Base-by-base conservation (phyloP, 805 yeast genomes). In the Pachysolen tannophilus region DNA sequence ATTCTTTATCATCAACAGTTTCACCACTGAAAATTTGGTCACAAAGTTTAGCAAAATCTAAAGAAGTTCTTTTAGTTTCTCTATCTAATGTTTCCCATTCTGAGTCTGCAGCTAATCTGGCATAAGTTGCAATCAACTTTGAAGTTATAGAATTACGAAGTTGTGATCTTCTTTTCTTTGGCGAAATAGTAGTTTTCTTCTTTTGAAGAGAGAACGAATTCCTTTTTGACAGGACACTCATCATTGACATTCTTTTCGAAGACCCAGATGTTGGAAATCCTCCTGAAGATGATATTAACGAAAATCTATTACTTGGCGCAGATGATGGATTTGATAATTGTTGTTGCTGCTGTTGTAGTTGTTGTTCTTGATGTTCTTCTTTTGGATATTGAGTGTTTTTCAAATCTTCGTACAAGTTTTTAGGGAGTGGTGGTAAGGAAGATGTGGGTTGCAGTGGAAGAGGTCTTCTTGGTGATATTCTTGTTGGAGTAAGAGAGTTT, bases 21-120 rank as follows among this genome's bases (percentile, higher is more conserved):
- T 79, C 87, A 53, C 79, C 82, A 47, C 74, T 81, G 63, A 82
- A 82, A 39, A 82, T 74, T 55, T 74, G 77, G 58, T 82, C 90
- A 62, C 86, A 79, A 28, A 82, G 61, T 2, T 82, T 71, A 9
- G 87, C 92, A 62, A 82, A 82, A 42, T 82, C 82, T 11, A 84
- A 77, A 25, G 84, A 76, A 2, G 88, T 79, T 55, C 92, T 67
- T 56, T 73, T 79, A 5, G 86, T 78, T 52, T 77, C 84, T 47
- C 72, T 75, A 47, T 79, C 83, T 55, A 80, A 71, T 46, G 72
- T 72, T 46, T 76, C 82, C 76, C 84, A 74, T 41, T 75, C 82
- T 28, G 70, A 65, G 38, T 76, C 80, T 30, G 67, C 67, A 3
- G 84, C 68, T 41, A 82, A 58, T 50, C 76, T 79, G 23, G 90